Conservation (phyloP, 1,139 yeast genomes). For the Hanseniaspora gamundiae region DNA sequence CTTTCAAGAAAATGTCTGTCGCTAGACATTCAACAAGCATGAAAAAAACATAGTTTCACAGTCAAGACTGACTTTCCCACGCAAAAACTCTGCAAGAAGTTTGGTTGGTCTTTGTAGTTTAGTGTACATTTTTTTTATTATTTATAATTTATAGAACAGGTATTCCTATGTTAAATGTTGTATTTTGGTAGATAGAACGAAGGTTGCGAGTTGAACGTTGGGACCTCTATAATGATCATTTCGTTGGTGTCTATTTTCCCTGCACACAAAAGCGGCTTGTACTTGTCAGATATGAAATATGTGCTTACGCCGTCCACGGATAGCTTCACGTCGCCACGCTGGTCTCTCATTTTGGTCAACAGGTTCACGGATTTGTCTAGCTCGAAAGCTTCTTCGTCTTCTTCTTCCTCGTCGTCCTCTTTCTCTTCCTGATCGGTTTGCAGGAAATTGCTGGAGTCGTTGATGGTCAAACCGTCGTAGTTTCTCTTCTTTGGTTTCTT, state of each 20-base stretch:
- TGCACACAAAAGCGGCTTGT: slow-evolving; percentile 60
- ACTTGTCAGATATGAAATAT: slow-evolving; percentile 69
- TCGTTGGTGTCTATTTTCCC: slow-evolving; percentile 42
- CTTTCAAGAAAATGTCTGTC: neutral
- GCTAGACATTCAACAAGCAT: neutral
- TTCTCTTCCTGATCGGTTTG: slow-evolving; percentile 15
- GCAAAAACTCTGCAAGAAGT: no score
- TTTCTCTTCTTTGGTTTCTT: slow-evolving; percentile 39
- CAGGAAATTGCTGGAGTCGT: slow-evolving; percentile 25
- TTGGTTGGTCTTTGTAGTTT: no score
- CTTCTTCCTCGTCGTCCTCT: slow-evolving; percentile 17
- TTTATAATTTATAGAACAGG: neutral
- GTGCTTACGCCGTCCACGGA: slow-evolving; percentile 28
- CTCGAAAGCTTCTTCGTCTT: slow-evolving; percentile 13
- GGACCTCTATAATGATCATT: slow-evolving; percentile 67
- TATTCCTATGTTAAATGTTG: no score
- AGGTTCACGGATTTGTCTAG: slow-evolving; percentile 18
- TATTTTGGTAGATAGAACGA: slow-evolving; percentile 63
- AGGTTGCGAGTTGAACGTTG: slow-evolving; percentile 48
- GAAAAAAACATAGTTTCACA: neutral
- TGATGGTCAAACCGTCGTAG: slow-evolving; percentile 49
- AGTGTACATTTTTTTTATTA: neutral
- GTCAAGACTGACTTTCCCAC: no score
- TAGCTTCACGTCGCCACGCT: slow-evolving; percentile 24
- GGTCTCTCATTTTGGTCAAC: slow-evolving; percentile 13